These are phyloP conservation scores for Ascochyta rabiei DNA, from an alignment of 2,329 filamentous ascomycete genomes.

Conservation along the genomic window DNA sequence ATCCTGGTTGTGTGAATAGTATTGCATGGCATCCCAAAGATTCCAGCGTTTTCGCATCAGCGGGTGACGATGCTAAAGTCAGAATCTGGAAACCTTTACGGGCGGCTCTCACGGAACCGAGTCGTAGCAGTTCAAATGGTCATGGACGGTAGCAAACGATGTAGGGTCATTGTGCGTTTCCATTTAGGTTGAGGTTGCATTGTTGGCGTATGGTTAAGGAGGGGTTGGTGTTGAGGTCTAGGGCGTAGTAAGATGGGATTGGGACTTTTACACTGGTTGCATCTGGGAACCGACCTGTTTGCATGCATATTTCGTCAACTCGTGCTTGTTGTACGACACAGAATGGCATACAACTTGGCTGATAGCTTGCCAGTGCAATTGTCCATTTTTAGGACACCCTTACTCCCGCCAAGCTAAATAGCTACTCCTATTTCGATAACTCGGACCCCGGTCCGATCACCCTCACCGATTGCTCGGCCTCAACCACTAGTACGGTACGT, in stretches of 20 bases:
- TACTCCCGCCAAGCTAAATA: background rate
- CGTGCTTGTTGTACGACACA: slow-evolving; percentile 4
- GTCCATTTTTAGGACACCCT: no score
- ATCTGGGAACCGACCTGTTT: slow-evolving; percentile 10
- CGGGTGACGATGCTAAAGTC: slow-evolving; percentile 84
- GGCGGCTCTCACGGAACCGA: slow-evolving; percentile 17
- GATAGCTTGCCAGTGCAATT: background rate
- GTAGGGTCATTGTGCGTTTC: background rate
- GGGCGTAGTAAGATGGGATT: background rate
- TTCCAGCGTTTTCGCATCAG: slow-evolving; percentile 84
- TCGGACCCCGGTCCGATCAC: background rate
- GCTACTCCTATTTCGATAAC: background rate
- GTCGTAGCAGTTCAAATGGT: slow-evolving; percentile 24
- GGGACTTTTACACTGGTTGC: slow-evolving; percentile 3
- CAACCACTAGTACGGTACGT: background rate
- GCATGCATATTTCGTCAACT: slow-evolving; percentile 6
- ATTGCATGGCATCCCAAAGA: slow-evolving; percentile 88
- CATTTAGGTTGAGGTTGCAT: slow-evolving; percentile 6
- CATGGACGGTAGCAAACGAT: slow-evolving; percentile 22
- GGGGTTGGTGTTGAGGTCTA: background rate
- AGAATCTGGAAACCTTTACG: slow-evolving; percentile 68
- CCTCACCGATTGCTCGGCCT: background rate
- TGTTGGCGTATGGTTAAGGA: slow-evolving; percentile 6
- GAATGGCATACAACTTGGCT: background rate
- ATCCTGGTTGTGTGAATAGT: slow-evolving; percentile 80